Conservation (phyloP, 441 rosid species). For the Populus hybrid region DNA sequence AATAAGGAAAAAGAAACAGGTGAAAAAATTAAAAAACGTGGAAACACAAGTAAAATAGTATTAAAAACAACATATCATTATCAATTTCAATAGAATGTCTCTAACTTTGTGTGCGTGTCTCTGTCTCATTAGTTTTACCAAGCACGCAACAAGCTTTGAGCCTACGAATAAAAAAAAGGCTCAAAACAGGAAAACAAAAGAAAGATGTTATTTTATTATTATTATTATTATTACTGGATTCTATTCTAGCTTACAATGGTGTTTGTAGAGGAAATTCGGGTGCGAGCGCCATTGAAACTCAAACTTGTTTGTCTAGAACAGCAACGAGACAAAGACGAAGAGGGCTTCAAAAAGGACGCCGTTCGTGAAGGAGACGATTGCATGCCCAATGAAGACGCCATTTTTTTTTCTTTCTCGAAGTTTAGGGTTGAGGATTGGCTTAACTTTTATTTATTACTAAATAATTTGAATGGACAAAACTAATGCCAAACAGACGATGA, state of each 20-base stretch:
- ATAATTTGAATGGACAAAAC: background rate
- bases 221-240: too few species aligned
- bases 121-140: background rate
- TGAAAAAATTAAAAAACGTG: too few species aligned
- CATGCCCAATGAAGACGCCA: conserved; percentile 27
- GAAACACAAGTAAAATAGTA: background rate
- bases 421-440: background rate
- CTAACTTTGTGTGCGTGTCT: background rate
- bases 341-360: conserved; percentile 21
- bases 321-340: conserved; percentile 28
- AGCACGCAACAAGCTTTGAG: background rate
- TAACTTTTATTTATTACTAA: too few species aligned
- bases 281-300: conserved; percentile 24
- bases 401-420: conserved; percentile 15
- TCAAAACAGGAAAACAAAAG: background rate
- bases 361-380: conserved; percentile 29
- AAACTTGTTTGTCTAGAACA: conserved; percentile 14
- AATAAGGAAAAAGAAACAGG: background rate
- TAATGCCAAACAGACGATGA: too few species aligned
- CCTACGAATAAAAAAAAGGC: background rate
- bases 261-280: conserved; percentile 26
- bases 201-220: background rate
- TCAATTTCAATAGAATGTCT: background rate
- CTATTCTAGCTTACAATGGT: conserved; percentile 29
- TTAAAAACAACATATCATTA: background rate